Percentiles rank a stretch among this genome's conserved stretches.
Conservation (phyloP, 1,139 yeast genomes). For the Candida pseudoviswanathii region DNA sequence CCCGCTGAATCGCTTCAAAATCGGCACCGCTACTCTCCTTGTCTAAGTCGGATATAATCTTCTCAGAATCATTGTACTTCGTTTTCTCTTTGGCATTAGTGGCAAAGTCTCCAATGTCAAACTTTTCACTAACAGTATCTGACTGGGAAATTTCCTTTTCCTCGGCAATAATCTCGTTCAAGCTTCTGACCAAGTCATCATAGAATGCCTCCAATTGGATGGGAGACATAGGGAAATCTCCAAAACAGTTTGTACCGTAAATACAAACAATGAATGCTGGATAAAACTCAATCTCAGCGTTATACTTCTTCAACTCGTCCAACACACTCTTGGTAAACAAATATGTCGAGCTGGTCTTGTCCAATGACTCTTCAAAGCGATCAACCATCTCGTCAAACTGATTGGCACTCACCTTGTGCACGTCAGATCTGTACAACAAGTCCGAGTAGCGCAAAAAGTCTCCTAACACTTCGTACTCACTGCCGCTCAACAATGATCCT, state of each 20-base stretch:
- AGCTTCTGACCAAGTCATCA: slow-evolving; percentile 22
- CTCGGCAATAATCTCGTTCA: slow-evolving; percentile 14
- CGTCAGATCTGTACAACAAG: slow-evolving; percentile 18
- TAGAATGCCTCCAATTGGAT: slow-evolving; percentile 20
- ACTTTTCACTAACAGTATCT: slow-evolving; percentile 14
- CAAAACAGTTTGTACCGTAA: slow-evolving; percentile 16
- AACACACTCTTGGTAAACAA: slow-evolving; percentile 19
- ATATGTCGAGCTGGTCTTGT: slow-evolving; percentile 13
- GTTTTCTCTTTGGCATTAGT: slow-evolving; percentile 3
- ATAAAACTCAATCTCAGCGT: slow-evolving; percentile 23
- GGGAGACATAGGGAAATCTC: slow-evolving; percentile 10
- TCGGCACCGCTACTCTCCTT: slow-evolving; percentile 9
- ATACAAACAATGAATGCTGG: slow-evolving; percentile 26
- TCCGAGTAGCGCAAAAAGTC: slow-evolving; percentile 17
- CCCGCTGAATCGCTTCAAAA: slow-evolving; percentile 10
- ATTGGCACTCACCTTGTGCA: slow-evolving; percentile 17
- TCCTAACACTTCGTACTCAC: slow-evolving; percentile 9
- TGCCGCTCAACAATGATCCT: slow-evolving; percentile 5
- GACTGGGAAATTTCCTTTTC: slow-evolving; percentile 1
- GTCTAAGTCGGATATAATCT: slow-evolving; percentile 19
- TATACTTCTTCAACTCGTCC: slow-evolving; percentile 20
- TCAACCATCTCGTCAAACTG: slow-evolving; percentile 19
- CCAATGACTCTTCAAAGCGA: slow-evolving; percentile 11
- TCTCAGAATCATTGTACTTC: slow-evolving; percentile 27
- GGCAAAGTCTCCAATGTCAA: slow-evolving; percentile 28